A percentile compares a stretch with the other conserved stretches of the same genome.
Evolutionary conservation across 257 asterid species (phyloP).

Genomic region (Ehretia macrophylla): DNA sequence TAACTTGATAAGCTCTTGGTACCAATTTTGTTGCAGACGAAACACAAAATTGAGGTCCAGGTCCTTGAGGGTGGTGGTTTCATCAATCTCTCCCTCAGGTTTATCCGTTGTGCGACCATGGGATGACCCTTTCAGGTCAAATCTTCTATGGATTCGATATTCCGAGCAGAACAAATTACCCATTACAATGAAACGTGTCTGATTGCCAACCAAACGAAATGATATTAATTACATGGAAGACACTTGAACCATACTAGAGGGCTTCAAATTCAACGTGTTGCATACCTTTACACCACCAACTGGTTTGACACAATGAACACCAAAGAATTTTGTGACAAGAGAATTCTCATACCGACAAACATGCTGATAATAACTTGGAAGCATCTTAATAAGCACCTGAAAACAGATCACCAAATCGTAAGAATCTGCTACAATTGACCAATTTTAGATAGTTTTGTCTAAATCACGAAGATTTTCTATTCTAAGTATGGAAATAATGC

Average conservation of each 20-base stretch:
- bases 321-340: conserved; percentile 60
- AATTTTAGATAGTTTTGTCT: neutral
- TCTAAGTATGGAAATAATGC: too few relatives aligned
- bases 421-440: neutral
- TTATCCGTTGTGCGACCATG: conserved; percentile 25
- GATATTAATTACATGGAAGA: neutral
- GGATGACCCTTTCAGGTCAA: conserved; percentile 29
- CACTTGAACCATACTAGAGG: neutral
- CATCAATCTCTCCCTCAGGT: conserved; percentile 23
- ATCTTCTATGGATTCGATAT: conserved; percentile 18
- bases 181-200: conserved; percentile 26
- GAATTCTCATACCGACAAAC: conserved; percentile 56
- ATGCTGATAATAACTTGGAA: conserved; percentile 53
- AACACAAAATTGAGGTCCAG: conserved; percentile 26
- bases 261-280: neutral
- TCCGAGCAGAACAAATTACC: conserved; percentile 29
- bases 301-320: conserved; percentile 72
- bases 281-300: conserved; percentile 62
- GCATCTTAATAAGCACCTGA: conserved; percentile 80
- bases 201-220: neutral
- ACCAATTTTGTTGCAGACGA: conserved; percentile 17
- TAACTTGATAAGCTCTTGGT: conserved; percentile 19
- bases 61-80: conserved; percentile 26
- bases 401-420: neutral
- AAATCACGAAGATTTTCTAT: too few relatives aligned